phyloP scores from a whole-genome alignment of 495 filamentous ascomycete species.

The Staphylotrichum longicolle region DNA sequence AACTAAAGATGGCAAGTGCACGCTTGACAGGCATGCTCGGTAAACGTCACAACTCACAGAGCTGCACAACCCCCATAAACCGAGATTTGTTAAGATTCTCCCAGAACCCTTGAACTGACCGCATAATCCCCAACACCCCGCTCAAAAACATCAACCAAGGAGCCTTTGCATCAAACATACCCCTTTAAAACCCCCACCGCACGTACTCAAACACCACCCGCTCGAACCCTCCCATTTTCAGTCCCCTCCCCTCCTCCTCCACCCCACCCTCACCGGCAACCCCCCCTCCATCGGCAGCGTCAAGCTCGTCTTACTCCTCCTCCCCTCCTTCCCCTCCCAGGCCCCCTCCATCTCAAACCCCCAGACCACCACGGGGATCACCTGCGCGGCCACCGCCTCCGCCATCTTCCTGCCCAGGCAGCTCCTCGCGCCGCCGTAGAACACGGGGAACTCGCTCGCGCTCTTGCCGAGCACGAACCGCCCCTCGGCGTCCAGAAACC shows the following conservation, averaged over 20 bases:
- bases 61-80: no score
- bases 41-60: no score
- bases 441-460: slow-evolving; percentile 58
- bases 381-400: slow-evolving; percentile 53
- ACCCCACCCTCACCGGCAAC: slow-evolving; percentile 45
- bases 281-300: slow-evolving; percentile 62
- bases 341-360: slow-evolving; percentile 48
- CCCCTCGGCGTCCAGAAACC: slow-evolving; percentile 45
- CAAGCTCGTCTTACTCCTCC: slow-evolving; percentile 55
- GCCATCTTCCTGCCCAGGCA: slow-evolving; percentile 63
- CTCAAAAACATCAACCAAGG: no score
- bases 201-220: no score
- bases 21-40: no score
- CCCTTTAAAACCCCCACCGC: no score
- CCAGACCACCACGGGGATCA: slow-evolving; percentile 48
- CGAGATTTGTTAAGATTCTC: no score
- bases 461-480: slow-evolving; percentile 35
- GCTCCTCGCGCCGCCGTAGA: slow-evolving; percentile 57
- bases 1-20: no score
- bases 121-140: no score
- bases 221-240: neutral
- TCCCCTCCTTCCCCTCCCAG: slow-evolving; percentile 45
- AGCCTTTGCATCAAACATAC: no score
- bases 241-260: neutral
- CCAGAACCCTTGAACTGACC: no score